Evolutionary conservation across 2,329 filamentous ascomycete genomes (phyloP).

Genomic region (Trichoderma sp.): DNA sequence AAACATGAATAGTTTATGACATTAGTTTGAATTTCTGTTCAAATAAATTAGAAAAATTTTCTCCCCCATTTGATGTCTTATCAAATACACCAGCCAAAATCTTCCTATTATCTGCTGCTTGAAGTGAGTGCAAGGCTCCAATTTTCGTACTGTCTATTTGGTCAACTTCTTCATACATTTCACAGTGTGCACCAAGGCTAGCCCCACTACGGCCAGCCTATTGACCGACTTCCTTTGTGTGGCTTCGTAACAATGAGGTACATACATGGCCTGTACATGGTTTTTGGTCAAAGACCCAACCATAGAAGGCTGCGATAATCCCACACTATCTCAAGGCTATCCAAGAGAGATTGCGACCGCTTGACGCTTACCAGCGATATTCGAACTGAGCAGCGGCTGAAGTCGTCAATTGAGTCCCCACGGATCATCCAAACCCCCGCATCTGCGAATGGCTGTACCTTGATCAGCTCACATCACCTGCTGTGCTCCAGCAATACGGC

Average conservation of each 20-base stretch:
- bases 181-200: background rate
- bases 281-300: background rate
- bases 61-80: no score
- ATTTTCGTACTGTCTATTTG: background rate
- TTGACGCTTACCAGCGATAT: background rate
- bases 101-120: background rate
- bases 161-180: background rate
- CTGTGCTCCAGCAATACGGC: slow-evolving; percentile 3
- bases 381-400: background rate
- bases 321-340: background rate
- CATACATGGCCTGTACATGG: background rate
- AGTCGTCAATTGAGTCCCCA: background rate
- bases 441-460: slow-evolving; percentile 17
- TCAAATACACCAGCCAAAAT: background rate
- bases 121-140: background rate
- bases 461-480: slow-evolving; percentile 7
- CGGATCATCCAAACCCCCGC: slow-evolving; percentile 9
- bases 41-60: background rate
- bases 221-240: background rate
- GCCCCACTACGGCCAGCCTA: background rate
- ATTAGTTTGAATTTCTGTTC: background rate
- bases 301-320: background rate
- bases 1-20: background rate
- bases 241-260: background rate
- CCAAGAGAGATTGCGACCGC: background rate